Percentiles rank a stretch among this genome's conserved stretches.
Evolutionary conservation across 2,329 filamentous ascomycete species (phyloP).

Genomic region (Trichoderma oligosporum): DNA sequence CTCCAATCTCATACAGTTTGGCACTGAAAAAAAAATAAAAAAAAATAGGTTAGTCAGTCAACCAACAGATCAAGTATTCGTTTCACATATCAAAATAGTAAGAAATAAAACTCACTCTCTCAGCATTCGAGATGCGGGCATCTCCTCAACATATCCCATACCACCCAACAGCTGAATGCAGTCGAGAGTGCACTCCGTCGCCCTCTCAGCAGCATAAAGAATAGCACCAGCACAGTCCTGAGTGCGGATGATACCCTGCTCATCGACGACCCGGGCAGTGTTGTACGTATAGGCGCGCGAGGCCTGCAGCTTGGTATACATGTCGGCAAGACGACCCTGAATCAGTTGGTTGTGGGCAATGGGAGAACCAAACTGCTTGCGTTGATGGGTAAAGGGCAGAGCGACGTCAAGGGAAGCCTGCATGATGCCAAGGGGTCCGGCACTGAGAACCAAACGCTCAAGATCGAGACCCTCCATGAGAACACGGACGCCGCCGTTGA

Average conservation of each 20-base stretch:
- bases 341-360: conserved; percentile 91
- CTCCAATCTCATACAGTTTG: conserved; percentile 91
- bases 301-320: conserved; percentile 92
- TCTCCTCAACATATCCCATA: conserved; percentile 95
- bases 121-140: conserved; percentile 80
- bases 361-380: conserved; percentile 82
- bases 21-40: conserved; percentile 41
- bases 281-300: conserved; percentile 82
- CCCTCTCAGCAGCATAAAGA: conserved; percentile 85
- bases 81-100: neutral
- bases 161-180: conserved; percentile 90
- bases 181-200: conserved; percentile 81
- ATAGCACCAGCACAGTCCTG: conserved; percentile 95
- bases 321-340: conserved; percentile 89
- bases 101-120: conserved; percentile 52
- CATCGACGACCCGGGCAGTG: conserved; percentile 76
- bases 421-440: conserved; percentile 92
- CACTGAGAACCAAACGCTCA: conserved; percentile 85
- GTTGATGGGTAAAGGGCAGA: conserved; percentile 82
- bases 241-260: conserved; percentile 67
- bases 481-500: conserved; percentile 82
- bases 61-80: too few relatives aligned
- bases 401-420: conserved; percentile 82
- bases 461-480: conserved; percentile 96
- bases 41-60: conserved; percentile 29